Base-by-base conservation (phyloP, 1,284 basidiomycete genomes). In the Ceratorhiza oryzae-sativae region DNA sequence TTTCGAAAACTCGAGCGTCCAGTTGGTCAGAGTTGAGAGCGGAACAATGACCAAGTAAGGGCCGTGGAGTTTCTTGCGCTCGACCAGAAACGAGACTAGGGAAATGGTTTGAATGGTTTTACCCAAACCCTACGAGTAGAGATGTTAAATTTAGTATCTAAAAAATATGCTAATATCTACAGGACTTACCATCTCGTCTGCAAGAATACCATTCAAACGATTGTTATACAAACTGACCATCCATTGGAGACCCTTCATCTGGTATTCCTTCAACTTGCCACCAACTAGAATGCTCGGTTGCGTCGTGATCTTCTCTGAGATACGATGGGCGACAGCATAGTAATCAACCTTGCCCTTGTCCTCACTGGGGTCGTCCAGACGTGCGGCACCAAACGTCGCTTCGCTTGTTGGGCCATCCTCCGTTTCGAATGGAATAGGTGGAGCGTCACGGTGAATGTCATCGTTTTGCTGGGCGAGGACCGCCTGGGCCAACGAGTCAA, bases 211-310 rank as follows among this genome's bases (percentile, higher is more conserved):
- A 79, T 98, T 97, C 76, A 99, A 89, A 78, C 93, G 92, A 83
- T 99, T 98, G 83, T 99, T 98, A 82, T 98, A 99, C 80, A 99
- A 84, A 80, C 95, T 97, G 75, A 98, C 97, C 86, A 99, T 95
- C 97, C 97, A 99, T 78, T 97, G 97, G 76, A 96, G 82, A 73
- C 93, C 93, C 80, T 95, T 95, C 76, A 96, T 75, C 81, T 97
- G 95, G 80, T 97, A 97, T 72, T 96, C 94, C 81, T 97, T 97
- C 77, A 97, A 84, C 13, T 90, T 91, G 56, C 93, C 93, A 73
- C 91, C 90, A 34, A 94, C 82, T 18, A 99, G 87, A 27, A 99
- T 87, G 32, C 79, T 80, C 0, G 97, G 95, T 81, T 99, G 97
- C 76, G 84, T 86, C 5, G 87, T 84, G 77, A 99, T 84, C 81